Conservation (phyloP, 2,329 filamentous ascomycete genomes). For the Bipolaris sorokiniana region DNA sequence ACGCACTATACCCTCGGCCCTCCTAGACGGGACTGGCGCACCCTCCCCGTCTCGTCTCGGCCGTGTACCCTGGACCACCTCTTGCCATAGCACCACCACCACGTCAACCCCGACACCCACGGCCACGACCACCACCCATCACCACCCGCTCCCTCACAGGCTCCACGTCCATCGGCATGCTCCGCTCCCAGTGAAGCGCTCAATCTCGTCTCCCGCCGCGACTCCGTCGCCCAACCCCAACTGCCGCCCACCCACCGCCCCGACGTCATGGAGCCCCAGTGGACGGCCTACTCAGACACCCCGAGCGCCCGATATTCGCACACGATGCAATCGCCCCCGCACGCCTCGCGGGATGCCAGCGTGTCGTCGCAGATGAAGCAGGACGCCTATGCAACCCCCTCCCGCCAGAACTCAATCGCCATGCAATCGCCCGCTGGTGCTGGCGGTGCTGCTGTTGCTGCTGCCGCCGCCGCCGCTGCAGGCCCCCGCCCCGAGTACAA, state of each 20-base stretch:
- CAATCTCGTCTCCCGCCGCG: constrained; percentile 47
- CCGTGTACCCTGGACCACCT: not conserved
- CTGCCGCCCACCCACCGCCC: constrained; percentile 14
- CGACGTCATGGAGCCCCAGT: constrained; percentile 48
- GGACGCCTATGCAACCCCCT: constrained; percentile 45
- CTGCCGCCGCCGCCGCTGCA: constrained; percentile 28
- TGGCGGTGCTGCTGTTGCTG: not conserved
- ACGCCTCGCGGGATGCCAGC: constrained; percentile 40
- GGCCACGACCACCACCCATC: not conserved
- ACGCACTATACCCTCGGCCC: not conserved
- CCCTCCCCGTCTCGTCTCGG: not conserved
- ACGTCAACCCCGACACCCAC: not conserved
- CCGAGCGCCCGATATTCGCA: constrained; percentile 47
- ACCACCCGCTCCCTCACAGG: not conserved
- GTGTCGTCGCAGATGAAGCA: constrained; percentile 43
- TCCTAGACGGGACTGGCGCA: not conserved
- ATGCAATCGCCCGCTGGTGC: constrained; percentile 40
- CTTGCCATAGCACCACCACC: not conserved
- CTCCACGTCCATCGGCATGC: constrained; percentile 45
- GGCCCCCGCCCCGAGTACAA: constrained; percentile 46
- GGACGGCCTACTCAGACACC: constrained; percentile 46
- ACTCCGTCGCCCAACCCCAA: constrained; percentile 24
- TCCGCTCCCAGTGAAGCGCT: constrained; percentile 33
- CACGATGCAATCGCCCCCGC: constrained; percentile 44
- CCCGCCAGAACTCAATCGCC: constrained; percentile 47